Base-by-base conservation (phyloP, 768 basidiomycete genomes). In the Trametes meyenii region DNA sequence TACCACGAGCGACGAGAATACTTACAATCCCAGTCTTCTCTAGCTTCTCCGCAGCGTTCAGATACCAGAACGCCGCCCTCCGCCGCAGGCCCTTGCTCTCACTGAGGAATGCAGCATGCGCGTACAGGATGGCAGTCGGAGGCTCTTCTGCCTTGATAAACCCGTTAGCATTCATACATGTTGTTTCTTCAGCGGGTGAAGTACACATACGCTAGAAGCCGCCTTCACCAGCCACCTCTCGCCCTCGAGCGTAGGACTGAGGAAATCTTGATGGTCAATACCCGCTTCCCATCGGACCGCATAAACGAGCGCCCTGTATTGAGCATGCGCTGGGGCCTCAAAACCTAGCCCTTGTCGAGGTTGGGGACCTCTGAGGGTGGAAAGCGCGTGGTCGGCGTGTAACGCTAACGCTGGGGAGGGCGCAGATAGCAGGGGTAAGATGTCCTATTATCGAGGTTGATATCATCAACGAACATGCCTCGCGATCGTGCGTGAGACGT, bases 141-240 rank as follows among this genome's bases (percentile, higher is more conserved):
- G 87, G 82, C 78, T 94, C 92, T 76, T 94, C 92, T 74, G 85
- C 83, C 91, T 94, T 80, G 55, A 70, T 69, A 56, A 63, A 44
- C 53, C 55, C 63, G 54, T 66, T 60, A 61, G 46, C 36, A 52
- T 29, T 60, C 58, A 55, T 36, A 52, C 5, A 33, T 16, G 14
- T 45, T 23, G 44, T 24, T 45, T 8, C 8, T 33, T 33, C 29
- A 33, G 35, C 36, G 64, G 24, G 42, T 55, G 21, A 2, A 10
- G 17, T 39, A 35, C 11, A 81, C 86, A 60, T 77, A 94, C 92
- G 74, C 85, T 85, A 65, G 87, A 88, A 24, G 92, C 90, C 43
- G 92, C 92, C 85, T 85, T 90, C 17, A 92, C 89, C 5, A 94
- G 75, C 92, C 92, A 94, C 57, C 89, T 79, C 65, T 94, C 92